Conservation (phyloP, 78 protist species). For the Monocercomonoides exilis region DNA sequence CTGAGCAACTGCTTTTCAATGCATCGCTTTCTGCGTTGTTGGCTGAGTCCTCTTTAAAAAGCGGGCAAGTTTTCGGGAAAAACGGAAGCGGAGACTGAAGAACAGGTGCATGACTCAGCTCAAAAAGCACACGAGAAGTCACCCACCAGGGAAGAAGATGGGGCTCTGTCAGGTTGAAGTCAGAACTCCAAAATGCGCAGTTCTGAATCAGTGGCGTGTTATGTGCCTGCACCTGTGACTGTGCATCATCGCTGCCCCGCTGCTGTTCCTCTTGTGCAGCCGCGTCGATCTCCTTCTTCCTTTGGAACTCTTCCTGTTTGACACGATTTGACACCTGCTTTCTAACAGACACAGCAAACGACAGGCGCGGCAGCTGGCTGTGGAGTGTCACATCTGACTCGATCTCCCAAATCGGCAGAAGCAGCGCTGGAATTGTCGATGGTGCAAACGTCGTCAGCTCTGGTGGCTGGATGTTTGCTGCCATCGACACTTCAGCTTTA, state of each 20-base stretch:
- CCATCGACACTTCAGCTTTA: too few relatives aligned
- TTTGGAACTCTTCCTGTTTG: too few relatives aligned
- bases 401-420: background rate
- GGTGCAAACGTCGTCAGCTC: background rate
- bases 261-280: too few relatives aligned
- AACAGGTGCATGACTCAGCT: background rate
- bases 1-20: too few relatives aligned
- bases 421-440: background rate
- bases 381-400: background rate
- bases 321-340: background rate
- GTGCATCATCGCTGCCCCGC: too few relatives aligned
- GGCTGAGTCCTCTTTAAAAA: too few relatives aligned
- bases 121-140: background rate
- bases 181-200: background rate
- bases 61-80: too few relatives aligned
- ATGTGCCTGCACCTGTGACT: background rate
- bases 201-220: background rate
- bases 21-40: too few relatives aligned
- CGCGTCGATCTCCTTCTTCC: too few relatives aligned
- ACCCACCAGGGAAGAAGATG: background rate
- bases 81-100: background rate
- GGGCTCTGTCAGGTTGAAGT: background rate
- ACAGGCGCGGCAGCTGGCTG: background rate
- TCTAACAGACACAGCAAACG: background rate
- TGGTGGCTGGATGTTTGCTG: background rate